Evolutionary conservation across 2,329 filamentous ascomycete species (phyloP), one percentile per base, ranked within the genome.

Genomic region (Stachybotrys chlorohalonatus): DNA sequence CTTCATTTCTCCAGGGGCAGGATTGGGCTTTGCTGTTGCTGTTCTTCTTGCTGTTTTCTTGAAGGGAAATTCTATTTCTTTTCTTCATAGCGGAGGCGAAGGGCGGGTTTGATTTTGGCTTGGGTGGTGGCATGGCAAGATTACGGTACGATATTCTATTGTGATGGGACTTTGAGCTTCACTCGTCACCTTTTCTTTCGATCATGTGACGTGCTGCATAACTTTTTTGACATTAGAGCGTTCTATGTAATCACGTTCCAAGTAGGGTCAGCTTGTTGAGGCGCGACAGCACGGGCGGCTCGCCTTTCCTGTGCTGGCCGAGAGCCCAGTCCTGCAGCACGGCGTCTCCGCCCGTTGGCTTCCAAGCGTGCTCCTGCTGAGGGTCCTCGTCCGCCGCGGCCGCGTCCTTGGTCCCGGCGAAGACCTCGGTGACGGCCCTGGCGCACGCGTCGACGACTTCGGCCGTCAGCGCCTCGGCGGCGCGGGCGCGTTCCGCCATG

Each of bases 401-500:
- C 53, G 57, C 55, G 0, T 62, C 75, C 16, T 52, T 54, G 49
- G 11, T 36, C 15, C 31, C n/a, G 7, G 50, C 16, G 66, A 89
- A 95, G 0, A 95, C 87, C 62, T 95, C 87, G 9, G 71, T 75
- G 15, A 91, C 76, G 48, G 87, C 86, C 7, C 73, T 76, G 59
- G 72, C 72, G 67, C 90, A 95, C 58, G 83, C 79, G 49, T 82
- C 84, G 9, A 90, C 73, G 1, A 97, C 86, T 59, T 94, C 90
- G 6, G 73, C 78, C 73, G 93, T 83, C 31, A 89, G 80, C 8
- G 75, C 79, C 69, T 94, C 87, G 3, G 95, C 82, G 7, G 90
- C 87, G 13, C 84, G 78, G 5, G 91, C 94, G 52, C 91, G 80
- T 75, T 97, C 94, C 49, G 89, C 80, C 94, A 97, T 97, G 17